Base-by-base conservation (phyloP, 2,329 filamentous ascomycete genomes). In the Alternaria brassicicola region DNA sequence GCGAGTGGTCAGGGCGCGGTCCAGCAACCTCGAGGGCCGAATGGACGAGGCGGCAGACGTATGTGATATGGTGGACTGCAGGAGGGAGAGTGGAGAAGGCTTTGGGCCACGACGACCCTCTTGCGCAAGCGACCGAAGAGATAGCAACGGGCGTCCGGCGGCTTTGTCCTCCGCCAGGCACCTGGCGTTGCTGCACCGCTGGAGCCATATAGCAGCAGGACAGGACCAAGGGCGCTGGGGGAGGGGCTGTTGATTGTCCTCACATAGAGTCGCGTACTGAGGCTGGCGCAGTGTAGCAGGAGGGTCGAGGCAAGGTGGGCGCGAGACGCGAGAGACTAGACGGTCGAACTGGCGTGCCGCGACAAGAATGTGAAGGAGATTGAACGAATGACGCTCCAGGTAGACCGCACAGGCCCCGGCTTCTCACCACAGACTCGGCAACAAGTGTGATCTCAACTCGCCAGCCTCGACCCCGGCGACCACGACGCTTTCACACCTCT, bases 131-230 rank as follows among this genome's bases (percentile, higher is more conserved):
- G 56, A 63, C 62, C 46, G 57, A 54, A 59, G 59, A 60, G 57
- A 64, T 66, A 69, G 67, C 63, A 69, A 67, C 57, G 64, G 66
- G 66, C 61, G 59, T 64, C 53, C 67, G 61, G 65, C 65, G 64
- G 56, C 59, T 59, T 61, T 45, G 46, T 57, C 39, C 58, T 68
- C 65, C 61, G 51, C 54, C 23, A 59, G 66, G 58, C 65, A 52
- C 54, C 53, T 60, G 59, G 52, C 52, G 55, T 61, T 54, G 46
- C 52, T 57, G 45, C 63, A 23, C 13, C 3, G 17, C 6, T 38
- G 17, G 35, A 38, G 7, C 8, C 38, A 35, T 56, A 39, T 51
- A 60, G 57, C n/a, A n/a, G n/a, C n/a, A n/a, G n/a, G n/a, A n/a
- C n/a, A n/a, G n/a, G n/a, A n/a, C n/a, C n/a, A n/a, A n/a, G n/a